Percentiles rank a stretch among this genome's conserved stretches.
phyloP scores from a whole-genome alignment of 2,329 filamentous ascomycete species.

The Sporothrix protearum region DNA sequence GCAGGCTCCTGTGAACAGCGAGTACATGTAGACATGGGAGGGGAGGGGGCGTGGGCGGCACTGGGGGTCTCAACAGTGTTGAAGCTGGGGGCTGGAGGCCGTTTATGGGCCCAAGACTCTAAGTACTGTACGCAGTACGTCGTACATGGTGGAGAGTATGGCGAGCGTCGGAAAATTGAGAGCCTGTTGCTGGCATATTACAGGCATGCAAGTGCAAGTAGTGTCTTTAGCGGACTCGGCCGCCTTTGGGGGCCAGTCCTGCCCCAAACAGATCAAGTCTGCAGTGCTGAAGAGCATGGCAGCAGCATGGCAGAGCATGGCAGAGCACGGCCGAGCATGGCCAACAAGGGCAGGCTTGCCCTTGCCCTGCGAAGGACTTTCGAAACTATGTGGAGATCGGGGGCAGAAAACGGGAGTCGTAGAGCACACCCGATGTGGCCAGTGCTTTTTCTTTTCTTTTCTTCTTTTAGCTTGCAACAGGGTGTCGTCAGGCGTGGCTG shows the following conservation, averaged over 20 bases:
- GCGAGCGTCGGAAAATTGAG: neutral
- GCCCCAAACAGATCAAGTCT: neutral
- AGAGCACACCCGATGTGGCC: neutral
- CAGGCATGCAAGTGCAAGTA: neutral
- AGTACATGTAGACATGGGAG: neutral
- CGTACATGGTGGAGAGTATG: neutral
- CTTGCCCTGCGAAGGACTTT: neutral
- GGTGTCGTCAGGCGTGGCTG: neutral
- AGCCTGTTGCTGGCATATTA: neutral
- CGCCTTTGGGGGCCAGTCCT: neutral
- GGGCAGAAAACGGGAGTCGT: neutral
- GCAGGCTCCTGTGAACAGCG: neutral
- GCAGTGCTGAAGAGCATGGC: neutral
- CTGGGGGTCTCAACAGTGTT: neutral
- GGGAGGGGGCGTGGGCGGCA: neutral
- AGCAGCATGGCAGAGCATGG: neutral
- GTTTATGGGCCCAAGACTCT: neutral
- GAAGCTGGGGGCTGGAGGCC: neutral
- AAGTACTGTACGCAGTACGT: too few species aligned
- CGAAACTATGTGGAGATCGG: neutral
- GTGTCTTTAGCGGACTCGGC: neutral
- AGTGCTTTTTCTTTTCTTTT: too few species aligned
- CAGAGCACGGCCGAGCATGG: too few species aligned
- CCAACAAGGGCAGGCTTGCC: neutral
- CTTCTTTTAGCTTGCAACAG: neutral